Evolutionary conservation across 1,284 basidiomycete genomes (phyloP).

Genomic region (Hymenochaete sp.): DNA sequence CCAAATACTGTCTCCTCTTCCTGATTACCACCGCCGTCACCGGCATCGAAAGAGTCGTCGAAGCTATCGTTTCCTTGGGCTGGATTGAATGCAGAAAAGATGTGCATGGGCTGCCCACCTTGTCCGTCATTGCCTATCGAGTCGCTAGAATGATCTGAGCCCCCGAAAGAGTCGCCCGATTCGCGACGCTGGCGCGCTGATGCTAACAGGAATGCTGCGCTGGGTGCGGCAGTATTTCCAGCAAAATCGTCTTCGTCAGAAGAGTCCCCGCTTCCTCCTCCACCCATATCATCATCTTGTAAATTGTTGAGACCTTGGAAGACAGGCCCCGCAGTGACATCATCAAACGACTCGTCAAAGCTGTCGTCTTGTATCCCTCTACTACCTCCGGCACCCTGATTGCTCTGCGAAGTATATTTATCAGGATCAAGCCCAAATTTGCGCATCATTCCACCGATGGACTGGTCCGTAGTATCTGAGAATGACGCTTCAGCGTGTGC

Average conservation of each 20-base stretch:
- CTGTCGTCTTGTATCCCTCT: conserved; percentile 14
- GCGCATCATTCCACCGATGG: conserved; percentile 44
- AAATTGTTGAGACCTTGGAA: conserved; percentile 8
- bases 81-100: conserved; percentile 5
- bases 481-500: too few species aligned
- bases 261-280: conserved; percentile 34
- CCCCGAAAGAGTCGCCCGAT: conserved; percentile 47
- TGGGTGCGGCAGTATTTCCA: conserved; percentile 44
- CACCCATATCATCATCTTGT: conserved; percentile 21
- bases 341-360: conserved; percentile 16
- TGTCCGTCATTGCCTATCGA: conserved; percentile 31
- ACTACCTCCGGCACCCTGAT: conserved; percentile 18
- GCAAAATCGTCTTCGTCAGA: conserved; percentile 35
- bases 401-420: conserved; percentile 7
- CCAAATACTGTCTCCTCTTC: conserved; percentile 63
- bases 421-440: conserved; percentile 35
- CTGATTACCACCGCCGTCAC: conserved; percentile 29
- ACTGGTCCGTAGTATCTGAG: conserved; percentile 28
- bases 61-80: conserved; percentile 21
- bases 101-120: conserved; percentile 2
- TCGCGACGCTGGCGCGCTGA: conserved; percentile 20
- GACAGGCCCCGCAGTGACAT: conserved; percentile 3
- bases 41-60: conserved; percentile 27
- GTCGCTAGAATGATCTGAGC: conserved; percentile 39
- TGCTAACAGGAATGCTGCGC: conserved; percentile 52